These are phyloP conservation scores for Elymus sibiricus DNA, from an alignment of 176 grass and related monocot genomes.

Conservation along the genomic window DNA sequence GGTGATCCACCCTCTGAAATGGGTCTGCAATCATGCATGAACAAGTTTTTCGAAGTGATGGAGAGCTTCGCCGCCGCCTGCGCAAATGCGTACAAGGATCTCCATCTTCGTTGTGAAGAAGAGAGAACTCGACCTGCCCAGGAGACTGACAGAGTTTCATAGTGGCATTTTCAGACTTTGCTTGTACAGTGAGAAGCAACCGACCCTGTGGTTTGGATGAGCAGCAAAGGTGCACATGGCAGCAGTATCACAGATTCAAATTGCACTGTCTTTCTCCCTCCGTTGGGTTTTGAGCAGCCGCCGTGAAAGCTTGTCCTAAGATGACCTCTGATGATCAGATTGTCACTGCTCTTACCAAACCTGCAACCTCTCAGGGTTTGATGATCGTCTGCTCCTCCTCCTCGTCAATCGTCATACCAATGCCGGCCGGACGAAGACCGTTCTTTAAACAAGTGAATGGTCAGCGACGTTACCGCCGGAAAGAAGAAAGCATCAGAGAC, in stretches of 20 bases:
- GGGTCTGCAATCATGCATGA: conserved; percentile 43
- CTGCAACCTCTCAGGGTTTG: background rate
- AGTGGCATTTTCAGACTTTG: background rate
- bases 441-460: background rate
- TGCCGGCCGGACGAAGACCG: background rate
- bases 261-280: background rate
- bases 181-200: background rate
- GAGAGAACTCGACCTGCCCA: conserved; percentile 5
- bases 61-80: conserved; percentile 42
- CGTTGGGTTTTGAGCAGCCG: background rate
- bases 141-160: conserved; percentile 6
- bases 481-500: background rate
- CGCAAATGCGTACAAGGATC: conserved; percentile 43
- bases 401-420: too few species aligned
- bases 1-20: background rate
- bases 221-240: background rate
- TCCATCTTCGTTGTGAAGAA: conserved; percentile 36
- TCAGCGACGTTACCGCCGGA: background rate
- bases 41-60: conserved; percentile 54
- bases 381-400: background rate
- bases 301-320: background rate
- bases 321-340: background rate
- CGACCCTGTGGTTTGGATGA: background rate
- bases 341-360: background rate
- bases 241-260: background rate